Evolutionary conservation across 345 rosid genomes (phyloP).

Genomic region (Aquilaria sinensis): DNA sequence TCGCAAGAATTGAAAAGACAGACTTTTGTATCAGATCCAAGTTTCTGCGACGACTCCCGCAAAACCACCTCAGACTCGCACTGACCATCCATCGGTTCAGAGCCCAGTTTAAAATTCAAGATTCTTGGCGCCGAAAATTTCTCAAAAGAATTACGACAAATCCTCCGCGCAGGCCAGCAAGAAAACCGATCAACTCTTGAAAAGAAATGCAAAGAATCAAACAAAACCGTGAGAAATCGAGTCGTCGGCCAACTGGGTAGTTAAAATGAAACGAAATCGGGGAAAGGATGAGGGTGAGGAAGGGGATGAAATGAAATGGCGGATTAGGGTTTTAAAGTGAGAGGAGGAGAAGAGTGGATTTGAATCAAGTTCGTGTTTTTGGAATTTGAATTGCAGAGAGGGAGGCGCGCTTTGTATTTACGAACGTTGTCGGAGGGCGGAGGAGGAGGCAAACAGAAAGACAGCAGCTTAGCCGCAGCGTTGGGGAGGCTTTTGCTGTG

Average conservation of each 20-base stretch:
- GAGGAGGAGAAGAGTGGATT: neutral
- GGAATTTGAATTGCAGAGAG: constrained; percentile 5
- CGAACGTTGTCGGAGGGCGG: neutral
- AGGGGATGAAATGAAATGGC: neutral
- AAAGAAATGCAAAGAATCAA: neutral
- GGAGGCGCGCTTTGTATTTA: neutral
- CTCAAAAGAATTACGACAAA: neutral
- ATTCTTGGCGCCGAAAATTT: constrained; percentile 7
- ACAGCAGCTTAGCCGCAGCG: neutral
- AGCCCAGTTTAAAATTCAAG: constrained; percentile 22
- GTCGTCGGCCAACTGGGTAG: constrained; percentile 1
- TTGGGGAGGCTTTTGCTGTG: neutral
- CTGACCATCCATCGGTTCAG: constrained; percentile 31
- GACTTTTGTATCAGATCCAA: constrained; percentile 35
- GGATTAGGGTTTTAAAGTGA: neutral
- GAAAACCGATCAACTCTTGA: no score
- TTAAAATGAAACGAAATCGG: neutral
- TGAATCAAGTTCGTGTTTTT: neutral
- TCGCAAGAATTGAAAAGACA: constrained; percentile 8
- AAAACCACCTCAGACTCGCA: constrained; percentile 18
- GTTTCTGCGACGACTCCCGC: constrained; percentile 10
- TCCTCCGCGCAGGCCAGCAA: no score
- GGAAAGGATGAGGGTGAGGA: neutral
- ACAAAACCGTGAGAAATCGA: neutral
- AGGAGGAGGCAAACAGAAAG: neutral